Percentiles rank a stretch among this genome's conserved stretches.
phyloP scores from a whole-genome alignment of 164 flowering plant species.

The Berberis vulgaris region DNA sequence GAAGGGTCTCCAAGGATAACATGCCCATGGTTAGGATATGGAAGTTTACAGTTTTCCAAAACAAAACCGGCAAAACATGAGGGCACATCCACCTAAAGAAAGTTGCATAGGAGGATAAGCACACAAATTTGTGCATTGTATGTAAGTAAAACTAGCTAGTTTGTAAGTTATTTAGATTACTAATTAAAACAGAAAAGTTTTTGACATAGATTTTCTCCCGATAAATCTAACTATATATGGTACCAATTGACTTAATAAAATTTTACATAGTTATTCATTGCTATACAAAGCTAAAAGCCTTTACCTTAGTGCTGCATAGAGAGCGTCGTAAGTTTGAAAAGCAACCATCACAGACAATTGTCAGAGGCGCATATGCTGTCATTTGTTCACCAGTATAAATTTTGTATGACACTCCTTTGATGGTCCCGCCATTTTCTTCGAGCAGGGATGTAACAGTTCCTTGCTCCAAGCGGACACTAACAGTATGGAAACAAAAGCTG shows the following conservation, averaged over 20 bases:
- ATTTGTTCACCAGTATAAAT: constrained; percentile 53
- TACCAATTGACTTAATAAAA: too few species aligned
- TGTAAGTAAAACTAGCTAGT: too few species aligned
- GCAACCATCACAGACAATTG: constrained; percentile 93
- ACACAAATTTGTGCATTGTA: too few species aligned
- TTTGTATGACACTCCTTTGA: constrained; percentile 72
- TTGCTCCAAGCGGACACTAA: constrained; percentile 69
- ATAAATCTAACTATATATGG: too few species aligned
- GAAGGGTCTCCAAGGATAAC: too few species aligned
- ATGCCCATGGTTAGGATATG: too few species aligned
- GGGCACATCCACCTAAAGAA: constrained; percentile 24
- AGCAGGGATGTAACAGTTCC: constrained; percentile 74
- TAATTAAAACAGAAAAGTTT: too few species aligned
- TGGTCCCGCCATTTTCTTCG: constrained; percentile 73
- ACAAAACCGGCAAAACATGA: too few species aligned
- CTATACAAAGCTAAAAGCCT: not conserved
- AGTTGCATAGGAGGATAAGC: not conserved
- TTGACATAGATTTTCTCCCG: too few species aligned
- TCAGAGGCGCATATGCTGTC: constrained; percentile 70
- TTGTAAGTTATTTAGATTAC: too few species aligned
- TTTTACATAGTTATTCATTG: not conserved
- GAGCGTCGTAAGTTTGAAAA: constrained; percentile 87
- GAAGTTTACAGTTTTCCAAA: too few species aligned
- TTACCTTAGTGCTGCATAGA: constrained; percentile 74
- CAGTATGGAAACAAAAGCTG: not conserved